phyloP scores from a whole-genome alignment of 306 rosid genomes.

The Vachellia pachyceras region DNA sequence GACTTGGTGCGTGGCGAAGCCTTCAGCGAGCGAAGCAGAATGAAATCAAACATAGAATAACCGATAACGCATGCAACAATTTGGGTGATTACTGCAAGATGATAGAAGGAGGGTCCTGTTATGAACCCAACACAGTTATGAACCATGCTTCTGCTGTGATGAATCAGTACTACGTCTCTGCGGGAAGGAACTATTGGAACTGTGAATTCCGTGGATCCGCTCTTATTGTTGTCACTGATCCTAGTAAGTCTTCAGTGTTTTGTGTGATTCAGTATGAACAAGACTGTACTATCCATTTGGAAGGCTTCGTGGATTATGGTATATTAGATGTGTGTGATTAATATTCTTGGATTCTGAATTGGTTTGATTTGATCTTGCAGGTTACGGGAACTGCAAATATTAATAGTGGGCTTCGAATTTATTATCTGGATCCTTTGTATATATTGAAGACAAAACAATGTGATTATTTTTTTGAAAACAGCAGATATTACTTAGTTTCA shows the following conservation, averaged over 20 bases:
- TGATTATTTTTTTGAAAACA: no score
- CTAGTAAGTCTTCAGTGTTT: slow-evolving; percentile 36
- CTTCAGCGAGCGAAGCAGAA: slow-evolving; percentile 27
- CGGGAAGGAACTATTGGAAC: slow-evolving; percentile 33
- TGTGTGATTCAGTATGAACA: not conserved
- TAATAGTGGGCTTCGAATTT: slow-evolving; percentile 10
- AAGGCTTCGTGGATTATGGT: no score
- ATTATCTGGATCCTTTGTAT: no score
- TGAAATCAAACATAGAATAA: slow-evolving; percentile 29
- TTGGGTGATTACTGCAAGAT: slow-evolving; percentile 26
- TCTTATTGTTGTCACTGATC: slow-evolving; percentile 36
- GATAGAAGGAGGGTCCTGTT: slow-evolving; percentile 50
- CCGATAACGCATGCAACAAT: slow-evolving; percentile 36
- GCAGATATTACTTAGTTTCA: no score
- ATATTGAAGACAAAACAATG: no score
- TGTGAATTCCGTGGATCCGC: slow-evolving; percentile 48
- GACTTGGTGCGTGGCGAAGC: slow-evolving; percentile 51
- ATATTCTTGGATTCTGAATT: slow-evolving; percentile 1
- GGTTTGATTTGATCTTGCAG: slow-evolving; percentile 30
- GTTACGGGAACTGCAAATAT: slow-evolving; percentile 38
- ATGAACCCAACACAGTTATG: slow-evolving; percentile 23
- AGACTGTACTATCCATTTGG: not conserved
- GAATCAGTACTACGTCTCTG: slow-evolving; percentile 48
- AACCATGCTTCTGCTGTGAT: slow-evolving; percentile 55
- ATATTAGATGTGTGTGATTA: not conserved